Base-by-base conservation (phyloP, 176 grass and related monocot species). In the Lolium rigidum region DNA sequence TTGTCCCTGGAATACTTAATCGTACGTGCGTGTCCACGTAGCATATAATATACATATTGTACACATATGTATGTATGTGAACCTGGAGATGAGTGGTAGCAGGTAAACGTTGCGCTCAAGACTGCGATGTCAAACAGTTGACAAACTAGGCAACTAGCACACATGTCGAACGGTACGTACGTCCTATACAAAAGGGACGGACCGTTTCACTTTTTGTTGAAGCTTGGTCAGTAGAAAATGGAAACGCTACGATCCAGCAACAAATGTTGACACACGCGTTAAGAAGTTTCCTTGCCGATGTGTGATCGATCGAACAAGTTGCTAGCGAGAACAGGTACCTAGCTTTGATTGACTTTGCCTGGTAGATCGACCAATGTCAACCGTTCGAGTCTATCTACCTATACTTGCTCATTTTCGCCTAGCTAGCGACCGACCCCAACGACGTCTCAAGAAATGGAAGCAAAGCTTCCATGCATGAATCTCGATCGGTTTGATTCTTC, bases 31-130 rank as follows among this genome's bases (percentile, higher is more conserved):
- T 63, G 60, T 15, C 4, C 22, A 65, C 12, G 25, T 31, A 65
- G 11, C 13, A 31, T 10, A 10, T 21, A 71, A 10, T 7, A 43
- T 43, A 35, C 3, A 35, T 2, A 47, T 47, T 47, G 46, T 12
- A 20, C 9, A 13, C 39, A 46, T 21, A 20, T 21, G 17, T 12
- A 21, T 18, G 52, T 56, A 57, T 80, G 15, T 60, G 24, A 50
- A 75, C 9, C 39, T 62, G 70, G 16, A 61, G 38, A 17, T 68
- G 48, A 17, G 80, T 22, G 16, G 80, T 51, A 78, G 80, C 73
- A 70, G 80, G 86, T 88, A 88, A 88, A 88, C 80, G 73, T 78
- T 83, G 25, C 47, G 7, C 49, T 78, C 73, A 50, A 20, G 52
- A 69, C 14, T 60, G 7, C 51, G 37, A n/a, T 62, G 81, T 88